Percentiles rank a stretch among this genome's conserved stretches.
These are phyloP conservation scores for Nymphaea thermarum DNA, from an alignment of 164 flowering plant genomes.

Conservation along the genomic window DNA sequence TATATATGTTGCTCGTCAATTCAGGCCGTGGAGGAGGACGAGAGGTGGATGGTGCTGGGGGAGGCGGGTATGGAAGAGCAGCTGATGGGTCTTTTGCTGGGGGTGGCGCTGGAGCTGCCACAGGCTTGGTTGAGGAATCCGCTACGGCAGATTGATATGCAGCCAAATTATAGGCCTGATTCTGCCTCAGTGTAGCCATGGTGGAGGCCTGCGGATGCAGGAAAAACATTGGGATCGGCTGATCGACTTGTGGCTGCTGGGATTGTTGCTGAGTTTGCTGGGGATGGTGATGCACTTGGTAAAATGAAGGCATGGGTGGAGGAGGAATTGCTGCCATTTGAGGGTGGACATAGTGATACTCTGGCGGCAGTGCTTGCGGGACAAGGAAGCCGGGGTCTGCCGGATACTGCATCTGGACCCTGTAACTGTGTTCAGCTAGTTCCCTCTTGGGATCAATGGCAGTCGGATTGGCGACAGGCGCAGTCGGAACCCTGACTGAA, in stretches of 20 bases:
- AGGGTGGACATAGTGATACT: conserved; percentile 55
- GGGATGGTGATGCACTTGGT: conserved; percentile 37
- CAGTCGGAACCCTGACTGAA: conserved; percentile 24
- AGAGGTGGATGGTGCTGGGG: conserved; percentile 23
- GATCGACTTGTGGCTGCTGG: conserved; percentile 37
- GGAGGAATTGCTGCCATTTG: conserved; percentile 23
- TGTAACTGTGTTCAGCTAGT: conserved; percentile 33
- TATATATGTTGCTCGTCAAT: conserved; percentile 35
- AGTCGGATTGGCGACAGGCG: conserved; percentile 12
- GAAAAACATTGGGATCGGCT: conserved; percentile 49
- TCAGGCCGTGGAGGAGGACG: conserved; percentile 40
- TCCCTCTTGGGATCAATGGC: conserved; percentile 31
- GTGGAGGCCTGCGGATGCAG: conserved; percentile 15
- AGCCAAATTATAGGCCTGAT: conserved; percentile 45
- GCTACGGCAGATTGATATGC: background rate
- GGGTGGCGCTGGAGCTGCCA: conserved; percentile 28
- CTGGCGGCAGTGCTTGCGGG: conserved; percentile 11
- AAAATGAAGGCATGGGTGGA: conserved; percentile 48
- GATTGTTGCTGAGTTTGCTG: conserved; percentile 6
- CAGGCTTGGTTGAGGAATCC: conserved; percentile 28
- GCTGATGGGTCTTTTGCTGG: conserved; percentile 26
- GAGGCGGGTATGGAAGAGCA: conserved; percentile 15
- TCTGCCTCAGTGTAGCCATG: conserved; percentile 21
- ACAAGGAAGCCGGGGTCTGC: conserved; percentile 46
- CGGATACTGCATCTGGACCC: conserved; percentile 33